These are phyloP conservation scores for Vitis hybrid DNA, from an alignment of 177 flowering plant species.

Conservation along the genomic window DNA sequence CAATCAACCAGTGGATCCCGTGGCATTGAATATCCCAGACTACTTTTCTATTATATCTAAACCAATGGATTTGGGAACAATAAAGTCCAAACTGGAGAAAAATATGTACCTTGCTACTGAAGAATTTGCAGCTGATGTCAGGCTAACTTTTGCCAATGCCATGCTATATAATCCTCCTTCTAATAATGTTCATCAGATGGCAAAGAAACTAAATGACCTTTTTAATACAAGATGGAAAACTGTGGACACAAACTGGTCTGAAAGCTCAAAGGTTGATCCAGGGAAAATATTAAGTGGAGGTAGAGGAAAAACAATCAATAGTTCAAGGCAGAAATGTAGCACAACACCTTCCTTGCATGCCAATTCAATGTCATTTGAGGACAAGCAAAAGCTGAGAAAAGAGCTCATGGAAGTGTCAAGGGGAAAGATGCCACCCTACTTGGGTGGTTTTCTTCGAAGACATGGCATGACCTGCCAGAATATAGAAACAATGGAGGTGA, in stretches of 20 bases:
- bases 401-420: constrained; percentile 24
- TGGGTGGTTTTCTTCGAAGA: constrained; percentile 22
- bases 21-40: constrained; percentile 65
- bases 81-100: constrained; percentile 54
- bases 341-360: constrained; percentile 17
- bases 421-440: constrained; percentile 21
- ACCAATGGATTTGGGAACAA: constrained; percentile 96
- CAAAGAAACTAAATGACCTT: constrained; percentile 38
- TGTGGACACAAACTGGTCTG: constrained; percentile 39
- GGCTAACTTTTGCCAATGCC: constrained; percentile 87
- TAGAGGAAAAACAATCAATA: constrained; percentile 9
- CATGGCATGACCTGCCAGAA: constrained; percentile 21
- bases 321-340: constrained; percentile 8
- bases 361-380: constrained; percentile 32
- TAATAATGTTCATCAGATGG: constrained; percentile 58
- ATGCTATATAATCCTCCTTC: constrained; percentile 73
- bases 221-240: constrained; percentile 61
- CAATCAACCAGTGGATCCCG: constrained; percentile 78
- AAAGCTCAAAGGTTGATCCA: constrained; percentile 19
- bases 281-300: constrained; percentile 14
- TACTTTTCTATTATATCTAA: constrained; percentile 61
- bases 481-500: constrained; percentile 18
- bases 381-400: constrained; percentile 35
- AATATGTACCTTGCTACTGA: constrained; percentile 36
- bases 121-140: constrained; percentile 80